Percentiles rank a stretch among this genome's conserved stretches.
Conservation (phyloP, 805 yeast species). For the Scheffersomyces ergatensis region DNA sequence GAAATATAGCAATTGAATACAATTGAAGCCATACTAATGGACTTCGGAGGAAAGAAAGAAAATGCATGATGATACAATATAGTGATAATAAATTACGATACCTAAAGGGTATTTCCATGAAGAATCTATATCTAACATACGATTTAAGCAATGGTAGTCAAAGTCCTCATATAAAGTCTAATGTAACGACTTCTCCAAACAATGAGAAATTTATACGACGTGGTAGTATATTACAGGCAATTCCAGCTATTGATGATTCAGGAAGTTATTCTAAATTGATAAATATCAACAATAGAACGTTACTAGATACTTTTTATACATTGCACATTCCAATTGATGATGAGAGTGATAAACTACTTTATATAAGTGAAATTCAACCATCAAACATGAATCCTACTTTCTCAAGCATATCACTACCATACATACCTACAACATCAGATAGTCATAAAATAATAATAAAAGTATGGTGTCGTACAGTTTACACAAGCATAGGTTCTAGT, state of each 20-base stretch:
- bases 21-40: neutral
- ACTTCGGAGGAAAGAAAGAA: too few relatives aligned
- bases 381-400: slow-evolving; percentile 24
- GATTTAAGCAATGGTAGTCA: neutral
- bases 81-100: neutral
- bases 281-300: slow-evolving; percentile 10
- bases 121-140: neutral
- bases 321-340: slow-evolving; percentile 14
- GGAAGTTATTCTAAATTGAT: slow-evolving; percentile 5
- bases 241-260: neutral
- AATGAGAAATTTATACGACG: neutral
- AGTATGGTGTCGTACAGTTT: slow-evolving; percentile 15
- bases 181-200: neutral
- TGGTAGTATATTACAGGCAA: neutral
- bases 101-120: neutral
- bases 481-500: neutral
- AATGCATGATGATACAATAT: neutral
- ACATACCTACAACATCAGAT: slow-evolving; percentile 5
- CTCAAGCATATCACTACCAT: slow-evolving; percentile 24
- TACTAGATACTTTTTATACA: slow-evolving; percentile 25
- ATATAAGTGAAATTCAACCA: slow-evolving; percentile 29
- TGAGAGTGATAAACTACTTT: slow-evolving; percentile 15
- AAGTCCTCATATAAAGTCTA: neutral
- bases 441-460: slow-evolving; percentile 12
- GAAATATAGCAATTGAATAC: too few relatives aligned